Base-by-base conservation (phyloP, 805 yeast species). In the Saccharomycopsis sp. region DNA sequence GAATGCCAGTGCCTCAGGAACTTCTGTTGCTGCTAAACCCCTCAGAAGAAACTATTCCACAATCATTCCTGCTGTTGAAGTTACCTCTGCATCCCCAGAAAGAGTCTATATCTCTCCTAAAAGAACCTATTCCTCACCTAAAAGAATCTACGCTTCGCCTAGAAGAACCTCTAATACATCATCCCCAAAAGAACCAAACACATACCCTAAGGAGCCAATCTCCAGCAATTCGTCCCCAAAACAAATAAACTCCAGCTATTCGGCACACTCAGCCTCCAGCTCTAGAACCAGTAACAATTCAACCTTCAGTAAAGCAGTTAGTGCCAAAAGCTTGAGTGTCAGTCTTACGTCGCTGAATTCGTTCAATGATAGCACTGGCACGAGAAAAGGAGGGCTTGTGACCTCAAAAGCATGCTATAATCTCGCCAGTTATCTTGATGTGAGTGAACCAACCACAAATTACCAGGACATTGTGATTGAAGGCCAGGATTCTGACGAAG, bases 341-440 rank as follows among this genome's bases (percentile, higher is more conserved):
- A 29, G 38, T 29, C 38, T 29, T n/a, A n/a, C n/a, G n/a, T n/a
- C n/a, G n/a, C n/a, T n/a, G n/a, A n/a, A n/a, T n/a, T n/a, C n/a
- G n/a, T n/a, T n/a, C n/a, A n/a, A 35, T 35, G 14, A 35, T 9
- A 9, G 14, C 14, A 35, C 8, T 14, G 14, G 41, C 41, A 35
- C 14, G 9, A 29, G 38, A 29, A 29, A 29, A 29, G 38, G 38
- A 7, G 38, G 22, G 8, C 49, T 51, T 22, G 57, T 35, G 14
- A 17, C 58, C 9, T 47, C 58, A 2, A 58, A 55, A 34, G 58
- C 53, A 15, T 52, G 22, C 25, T 52, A 55, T 23, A 55, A 42
- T 51, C 54, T 53, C 19, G 35, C 58, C 2, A 24, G 47, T 15
- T 35, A 41, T 19, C 47, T 52, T 2, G 52, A 54, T 44, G 29